phyloP scores from a whole-genome alignment of 2,329 filamentous ascomycete genomes.

The Aureobasidium leucospermi region DNA sequence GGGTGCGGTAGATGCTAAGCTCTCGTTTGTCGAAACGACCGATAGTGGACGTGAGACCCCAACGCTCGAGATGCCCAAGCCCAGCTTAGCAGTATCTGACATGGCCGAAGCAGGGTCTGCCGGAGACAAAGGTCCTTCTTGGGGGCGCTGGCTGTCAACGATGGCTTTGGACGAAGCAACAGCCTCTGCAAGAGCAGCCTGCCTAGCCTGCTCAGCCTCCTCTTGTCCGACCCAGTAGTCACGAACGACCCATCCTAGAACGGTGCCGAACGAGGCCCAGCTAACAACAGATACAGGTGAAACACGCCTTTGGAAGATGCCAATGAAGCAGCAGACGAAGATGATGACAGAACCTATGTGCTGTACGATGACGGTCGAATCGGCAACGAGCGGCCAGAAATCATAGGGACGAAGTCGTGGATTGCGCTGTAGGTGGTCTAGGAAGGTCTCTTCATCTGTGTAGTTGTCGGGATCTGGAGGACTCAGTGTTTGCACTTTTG shows the following conservation, averaged over 20 bases:
- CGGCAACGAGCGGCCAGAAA: conserved; percentile 93
- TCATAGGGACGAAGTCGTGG: conserved; percentile 90
- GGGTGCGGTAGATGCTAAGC: conserved; percentile 16
- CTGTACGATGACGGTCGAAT: conserved; percentile 93
- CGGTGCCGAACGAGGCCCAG: conserved; percentile 73
- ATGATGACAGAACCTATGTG: conserved; percentile 93
- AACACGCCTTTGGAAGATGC: conserved; percentile 80
- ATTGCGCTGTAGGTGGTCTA: conserved; percentile 92
- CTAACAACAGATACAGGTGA: conserved; percentile 83
- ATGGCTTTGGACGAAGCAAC: conserved; percentile 13
- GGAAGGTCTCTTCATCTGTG: conserved; percentile 91
- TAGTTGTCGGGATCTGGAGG: conserved; percentile 88
- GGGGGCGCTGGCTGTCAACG: conserved; percentile 1
- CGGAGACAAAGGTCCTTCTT: not conserved
- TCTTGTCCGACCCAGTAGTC: conserved; percentile 80
- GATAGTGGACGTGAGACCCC: not conserved
- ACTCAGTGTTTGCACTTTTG: not conserved
- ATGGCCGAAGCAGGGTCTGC: not conserved
- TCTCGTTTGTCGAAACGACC: not conserved
- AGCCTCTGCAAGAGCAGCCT: conserved; percentile 18
- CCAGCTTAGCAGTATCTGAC: conserved; percentile 16
- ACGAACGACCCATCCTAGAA: conserved; percentile 84
- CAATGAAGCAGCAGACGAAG: conserved; percentile 88
- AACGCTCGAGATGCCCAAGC: conserved; percentile 14
- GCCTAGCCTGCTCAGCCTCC: conserved; percentile 38